Evolutionary conservation across 257 asterid species (phyloP), one percentile per base, ranked within the genome.

Genomic region (Fraxinus pennsylvanica): DNA sequence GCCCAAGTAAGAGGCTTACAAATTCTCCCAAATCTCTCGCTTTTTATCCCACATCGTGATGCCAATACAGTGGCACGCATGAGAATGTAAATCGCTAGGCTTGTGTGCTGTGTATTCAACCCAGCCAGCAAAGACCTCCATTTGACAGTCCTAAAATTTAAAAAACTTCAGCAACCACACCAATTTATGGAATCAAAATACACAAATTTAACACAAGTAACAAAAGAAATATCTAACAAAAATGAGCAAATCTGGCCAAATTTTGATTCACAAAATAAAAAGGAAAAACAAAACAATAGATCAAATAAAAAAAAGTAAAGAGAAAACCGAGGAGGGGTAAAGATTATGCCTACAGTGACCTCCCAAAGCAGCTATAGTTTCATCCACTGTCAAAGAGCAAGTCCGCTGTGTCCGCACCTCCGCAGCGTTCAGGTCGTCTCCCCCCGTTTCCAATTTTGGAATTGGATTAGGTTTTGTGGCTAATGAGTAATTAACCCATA

Each of bases 41-140:
- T 96, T 84, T 96, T 96, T 67, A 96, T 93, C 82, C 99, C 99
- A 87, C 98, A 96, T 12, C 99, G 91, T 19, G 99, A 88, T 54
- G 99, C 99, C 95, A 96, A 84, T 74, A 96, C 99, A 74, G 97
- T 89, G 72, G 99, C 99, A 29, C 98, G 97, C 97, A 93, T 91
- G 82, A 96, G 90, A 77, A 96, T 93, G 82, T 96, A 96, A 74
- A 96, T 90, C 0, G 98, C 98, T 88, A 92, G 85, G 87, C 99
- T 92, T 27, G 93, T 91, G 78, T 93, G 99, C 77, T 93, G 92
- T 22, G 97, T 92, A 74, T 78, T 85, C 76, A 86, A 76, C 76
- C 98, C 99, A 8, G 99, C 99, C 63, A 96, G 81, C 85, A 96
- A 87, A 66, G 97, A 89, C 83, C 99, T 92, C 97, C 97, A 96